These are phyloP conservation scores for Funneliformis mosseae DNA, from an alignment of 192 early-diverging fungal species.

Conservation along the genomic window DNA sequence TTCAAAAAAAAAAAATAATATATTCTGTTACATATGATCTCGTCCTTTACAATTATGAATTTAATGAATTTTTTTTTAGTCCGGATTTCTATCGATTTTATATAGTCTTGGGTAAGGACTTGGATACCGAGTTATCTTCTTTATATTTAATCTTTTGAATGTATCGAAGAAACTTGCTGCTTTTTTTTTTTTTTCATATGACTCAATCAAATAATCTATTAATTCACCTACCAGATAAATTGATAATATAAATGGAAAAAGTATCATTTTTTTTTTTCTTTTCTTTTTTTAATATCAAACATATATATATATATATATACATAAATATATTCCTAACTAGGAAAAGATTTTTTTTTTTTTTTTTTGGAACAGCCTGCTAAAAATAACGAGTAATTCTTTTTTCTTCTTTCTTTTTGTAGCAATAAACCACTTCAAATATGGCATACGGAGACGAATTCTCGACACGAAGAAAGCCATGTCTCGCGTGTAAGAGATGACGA, in stretches of 20 bases:
- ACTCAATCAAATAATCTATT: neutral
- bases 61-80: slow-evolving; percentile 48
- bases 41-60: neutral
- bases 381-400: no score
- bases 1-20: no score
- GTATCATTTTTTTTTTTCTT: slow-evolving; percentile 35
- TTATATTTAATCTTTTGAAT: neutral
- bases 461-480: slow-evolving; percentile 63
- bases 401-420: slow-evolving; percentile 18
- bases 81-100: slow-evolving; percentile 86
- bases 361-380: no score
- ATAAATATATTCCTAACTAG: no score
- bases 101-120: slow-evolving; percentile 79
- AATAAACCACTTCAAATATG: slow-evolving; percentile 75
- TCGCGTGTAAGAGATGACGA: slow-evolving; percentile 79
- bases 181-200: no score
- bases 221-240: neutral
- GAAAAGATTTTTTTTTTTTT: no score
- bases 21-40: neutral
- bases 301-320: slow-evolving; percentile 14
- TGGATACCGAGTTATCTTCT: neutral
- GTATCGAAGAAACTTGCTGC: no score
- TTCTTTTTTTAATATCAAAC: slow-evolving; percentile 36
- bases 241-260: neutral
- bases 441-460: slow-evolving; percentile 46